phyloP scores from a whole-genome alignment of 495 filamentous ascomycete species.

The Aspergillus funiculosus region DNA sequence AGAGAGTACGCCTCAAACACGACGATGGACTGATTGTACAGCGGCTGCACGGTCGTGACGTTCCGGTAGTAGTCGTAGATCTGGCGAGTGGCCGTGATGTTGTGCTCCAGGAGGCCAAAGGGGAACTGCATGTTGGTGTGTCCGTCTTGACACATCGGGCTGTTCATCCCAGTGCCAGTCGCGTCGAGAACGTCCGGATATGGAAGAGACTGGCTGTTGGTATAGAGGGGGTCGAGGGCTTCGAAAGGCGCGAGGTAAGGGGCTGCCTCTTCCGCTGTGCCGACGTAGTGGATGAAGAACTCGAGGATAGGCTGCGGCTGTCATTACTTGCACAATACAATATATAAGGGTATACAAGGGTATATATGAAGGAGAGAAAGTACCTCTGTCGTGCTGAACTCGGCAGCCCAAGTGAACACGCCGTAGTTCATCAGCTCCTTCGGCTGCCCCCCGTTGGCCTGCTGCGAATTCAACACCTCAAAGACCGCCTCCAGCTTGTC shows the following conservation, averaged over 20 bases:
- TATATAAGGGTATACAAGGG: no score
- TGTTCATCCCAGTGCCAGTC: neutral
- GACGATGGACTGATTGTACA: neutral
- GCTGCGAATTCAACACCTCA: constrained; percentile 1
- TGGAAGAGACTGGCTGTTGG: neutral
- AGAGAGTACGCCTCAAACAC: constrained; percentile 2
- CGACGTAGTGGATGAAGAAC: constrained; percentile 3
- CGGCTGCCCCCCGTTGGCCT: constrained; percentile 4
- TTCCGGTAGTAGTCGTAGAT: neutral
- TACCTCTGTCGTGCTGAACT: neutral
- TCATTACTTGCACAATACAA: no score
- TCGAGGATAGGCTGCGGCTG: neutral
- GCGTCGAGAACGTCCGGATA: neutral
- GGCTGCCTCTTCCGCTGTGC: neutral
- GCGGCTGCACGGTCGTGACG: neutral
- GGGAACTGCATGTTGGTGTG: neutral
- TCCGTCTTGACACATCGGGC: neutral
- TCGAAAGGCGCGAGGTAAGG: constrained; percentile 4
- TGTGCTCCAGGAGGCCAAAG: neutral
- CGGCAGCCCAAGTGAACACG: neutral
- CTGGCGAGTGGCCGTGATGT: constrained; percentile 5
- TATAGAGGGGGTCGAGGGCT: neutral
- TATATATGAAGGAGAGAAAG: no score
- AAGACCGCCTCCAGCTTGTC: constrained; percentile 10
- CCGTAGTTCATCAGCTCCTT: constrained; percentile 4